phyloP scores from a whole-genome alignment of 257 asterid species.

The Handroanthus guayacan region DNA sequence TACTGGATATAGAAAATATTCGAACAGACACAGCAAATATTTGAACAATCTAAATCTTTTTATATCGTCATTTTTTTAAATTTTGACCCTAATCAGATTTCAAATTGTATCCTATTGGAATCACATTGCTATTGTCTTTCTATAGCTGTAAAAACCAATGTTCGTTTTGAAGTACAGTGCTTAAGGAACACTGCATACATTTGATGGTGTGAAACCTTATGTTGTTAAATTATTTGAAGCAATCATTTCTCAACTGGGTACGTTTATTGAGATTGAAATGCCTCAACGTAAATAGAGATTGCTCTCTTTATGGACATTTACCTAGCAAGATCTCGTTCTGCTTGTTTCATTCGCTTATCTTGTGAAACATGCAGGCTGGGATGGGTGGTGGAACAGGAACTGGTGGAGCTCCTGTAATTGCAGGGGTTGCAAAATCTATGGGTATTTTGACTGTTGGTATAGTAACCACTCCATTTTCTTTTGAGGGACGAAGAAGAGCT shows the following conservation, averaged over 20 bases:
- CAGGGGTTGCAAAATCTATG: conserved; percentile 88
- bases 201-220: background rate
- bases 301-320: background rate
- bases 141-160: background rate
- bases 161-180: background rate
- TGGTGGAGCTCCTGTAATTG: conserved; percentile 96
- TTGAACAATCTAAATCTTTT: background rate
- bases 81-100: conserved; percentile 19
- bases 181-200: conserved; percentile 15
- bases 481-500: conserved; percentile 95
- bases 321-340: conserved; percentile 19
- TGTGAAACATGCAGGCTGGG: conserved; percentile 72
- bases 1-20: too few species aligned
- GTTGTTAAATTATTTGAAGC: conserved; percentile 4
- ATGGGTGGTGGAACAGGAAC: conserved; percentile 99
- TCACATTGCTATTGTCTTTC: background rate
- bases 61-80: background rate
- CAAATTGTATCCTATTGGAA: background rate
- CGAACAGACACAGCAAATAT: too few species aligned
- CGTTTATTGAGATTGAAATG: background rate
- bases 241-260: background rate
- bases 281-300: background rate
- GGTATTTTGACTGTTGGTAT: conserved; percentile 96
- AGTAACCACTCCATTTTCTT: conserved; percentile 94
- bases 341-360: conserved; percentile 11